Evolutionary conservation across 768 basidiomycete genomes (phyloP), one percentile per base, ranked within the genome.

Genomic region (Podaxis sp.): DNA sequence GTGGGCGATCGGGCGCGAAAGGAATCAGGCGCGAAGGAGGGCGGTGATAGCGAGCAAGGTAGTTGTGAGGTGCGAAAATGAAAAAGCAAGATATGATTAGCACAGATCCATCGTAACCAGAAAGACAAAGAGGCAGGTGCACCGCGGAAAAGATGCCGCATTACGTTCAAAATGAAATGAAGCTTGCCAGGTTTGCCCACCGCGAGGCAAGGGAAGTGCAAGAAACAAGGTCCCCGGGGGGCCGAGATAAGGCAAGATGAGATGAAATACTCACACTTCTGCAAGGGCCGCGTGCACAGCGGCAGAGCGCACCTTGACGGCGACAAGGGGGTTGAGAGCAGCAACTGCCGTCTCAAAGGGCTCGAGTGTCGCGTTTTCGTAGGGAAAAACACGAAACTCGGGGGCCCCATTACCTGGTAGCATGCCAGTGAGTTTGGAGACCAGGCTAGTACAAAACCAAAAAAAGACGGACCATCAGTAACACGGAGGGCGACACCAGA

Each of bases 341-440:
- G 84, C 78, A 19, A 95, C 83, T 1, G 92, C 66, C 66, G 84
- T 82, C 75, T 93, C 92, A 67, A 95, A 94, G 0, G 90, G 89
- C 57, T 84, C 86, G 9, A 94, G 83, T 36, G 77, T 80, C 11
- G 80, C 76, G 66, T 87, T 91, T 70, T 94, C 89, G 69, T 93
- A 93, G 0, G 93, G 93, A 71, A 93, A 95, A 39, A 93, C 88
- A 57, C 93, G 86, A 70, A 89, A 93, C 61, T 81, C 79, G 1
- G 80, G 79, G 9, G 73, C 61, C 15, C 68, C 68, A 33, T 70
- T 61, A 49, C 68, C 68, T 58, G 65, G 39, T 28, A 4, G 5
- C 3, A 19, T n/a, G 19, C 12, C 42, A 44, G n/a, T 44, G 17
- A 44, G 42, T 44, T 44, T 1, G n/a, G 26, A 11, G 2, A 26